These are phyloP conservation scores for Achaetomium macrosporum DNA, from an alignment of 2,329 filamentous ascomycete genomes.

Conservation along the genomic window DNA sequence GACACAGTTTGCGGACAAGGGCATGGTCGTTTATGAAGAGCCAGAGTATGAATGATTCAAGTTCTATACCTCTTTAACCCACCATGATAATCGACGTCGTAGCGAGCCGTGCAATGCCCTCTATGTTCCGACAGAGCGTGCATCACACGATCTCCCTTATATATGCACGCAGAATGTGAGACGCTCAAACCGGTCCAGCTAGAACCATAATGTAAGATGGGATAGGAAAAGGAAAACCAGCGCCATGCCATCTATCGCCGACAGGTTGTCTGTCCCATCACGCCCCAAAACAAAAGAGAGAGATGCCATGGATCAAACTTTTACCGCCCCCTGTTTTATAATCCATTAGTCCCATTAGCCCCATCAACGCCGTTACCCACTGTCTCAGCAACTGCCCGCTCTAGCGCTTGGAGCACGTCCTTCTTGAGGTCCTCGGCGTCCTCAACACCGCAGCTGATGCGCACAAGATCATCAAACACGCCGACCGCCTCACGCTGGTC, in stretches of 20 bases:
- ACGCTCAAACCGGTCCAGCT: not conserved
- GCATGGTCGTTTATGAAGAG: not conserved
- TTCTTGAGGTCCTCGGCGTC: conserved; percentile 76
- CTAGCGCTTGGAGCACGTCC: conserved; percentile 75
- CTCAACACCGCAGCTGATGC: conserved; percentile 91
- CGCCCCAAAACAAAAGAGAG: not conserved
- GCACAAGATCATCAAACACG: conserved; percentile 89
- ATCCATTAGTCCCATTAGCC: conserved; percentile 13
- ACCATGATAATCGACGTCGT: not conserved
- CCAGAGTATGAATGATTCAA: not conserved
- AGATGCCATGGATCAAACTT: not conserved
- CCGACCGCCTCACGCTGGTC: conserved; percentile 88
- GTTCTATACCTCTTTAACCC: no score
- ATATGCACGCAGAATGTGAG: conserved; percentile 1
- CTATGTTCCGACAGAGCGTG: not conserved
- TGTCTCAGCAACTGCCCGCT: conserved; percentile 55
- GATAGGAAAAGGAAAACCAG: not conserved
- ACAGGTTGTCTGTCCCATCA: not conserved
- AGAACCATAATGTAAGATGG: not conserved
- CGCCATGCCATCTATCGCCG: conserved; percentile 12
- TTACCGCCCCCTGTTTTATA: not conserved
- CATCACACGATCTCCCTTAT: not conserved
- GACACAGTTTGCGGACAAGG: not conserved
- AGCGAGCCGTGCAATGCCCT: not conserved
- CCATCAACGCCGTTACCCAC: conserved; percentile 19